Percentiles rank a stretch among this genome's conserved stretches.
Conservation (phyloP, 768 basidiomycete genomes). For the Termitomyces sp. region DNA sequence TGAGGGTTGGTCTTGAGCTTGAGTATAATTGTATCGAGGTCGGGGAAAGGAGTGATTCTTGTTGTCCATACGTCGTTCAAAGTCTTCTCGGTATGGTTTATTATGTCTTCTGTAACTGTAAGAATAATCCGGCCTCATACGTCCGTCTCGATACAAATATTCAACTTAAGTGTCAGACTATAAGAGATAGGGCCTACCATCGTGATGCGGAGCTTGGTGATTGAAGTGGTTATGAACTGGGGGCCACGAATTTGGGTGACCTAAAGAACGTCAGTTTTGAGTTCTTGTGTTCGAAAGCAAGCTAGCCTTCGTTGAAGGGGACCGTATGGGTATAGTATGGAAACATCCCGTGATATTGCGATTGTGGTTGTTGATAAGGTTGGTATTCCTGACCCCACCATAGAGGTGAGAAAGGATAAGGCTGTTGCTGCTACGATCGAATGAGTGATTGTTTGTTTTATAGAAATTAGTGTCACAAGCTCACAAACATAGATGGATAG, state of each 20-base stretch:
- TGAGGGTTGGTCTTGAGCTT: background rate
- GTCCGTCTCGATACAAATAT: background rate
- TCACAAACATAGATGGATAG: background rate
- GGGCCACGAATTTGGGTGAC: background rate
- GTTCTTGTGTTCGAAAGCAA: background rate
- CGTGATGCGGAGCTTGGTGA: background rate
- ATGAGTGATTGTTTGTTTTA: background rate
- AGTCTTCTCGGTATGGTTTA: background rate
- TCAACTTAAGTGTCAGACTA: background rate
- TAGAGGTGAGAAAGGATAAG: background rate
- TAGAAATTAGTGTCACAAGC: background rate
- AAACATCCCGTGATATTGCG: background rate
- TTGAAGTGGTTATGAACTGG: background rate
- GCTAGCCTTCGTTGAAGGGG: background rate
- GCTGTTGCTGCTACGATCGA: background rate
- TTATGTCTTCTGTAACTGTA: background rate
- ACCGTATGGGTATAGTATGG: background rate
- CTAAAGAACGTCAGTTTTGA: background rate
- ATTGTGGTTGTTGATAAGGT: background rate
- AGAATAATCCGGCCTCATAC: background rate
- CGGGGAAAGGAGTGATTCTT: background rate
- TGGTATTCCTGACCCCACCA: background rate
- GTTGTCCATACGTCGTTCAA: background rate
- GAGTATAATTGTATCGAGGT: background rate
- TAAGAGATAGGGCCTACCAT: background rate